Evolutionary conservation across 208 protist species (phyloP), one percentile per base, ranked within the genome.

Genomic region (Acanthamoeba rhysodes): DNA sequence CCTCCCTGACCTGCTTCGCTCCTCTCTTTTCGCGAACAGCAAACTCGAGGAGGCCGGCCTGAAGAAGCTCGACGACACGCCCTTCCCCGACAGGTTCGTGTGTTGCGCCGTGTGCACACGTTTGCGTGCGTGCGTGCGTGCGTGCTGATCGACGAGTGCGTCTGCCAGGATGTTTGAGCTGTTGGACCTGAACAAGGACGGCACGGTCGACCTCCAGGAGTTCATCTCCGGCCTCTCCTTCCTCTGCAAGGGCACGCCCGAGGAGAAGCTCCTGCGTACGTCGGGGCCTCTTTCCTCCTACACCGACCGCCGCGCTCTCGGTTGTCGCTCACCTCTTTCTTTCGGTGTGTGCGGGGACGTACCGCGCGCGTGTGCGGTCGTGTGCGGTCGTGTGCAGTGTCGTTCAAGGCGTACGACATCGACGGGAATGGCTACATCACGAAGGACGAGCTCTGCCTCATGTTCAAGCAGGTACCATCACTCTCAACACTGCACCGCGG

Each of bases 401-500:
- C 99, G 45, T 99, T 99, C 90, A 98, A 98, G 84, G 97, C 98
- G 7, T 99, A 99, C 96, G 98, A 99, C 95, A 96, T 97, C 32
- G 98, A 99, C 96, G 97, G 97, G 37, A 98, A 99, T 90, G 98
- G 98, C 34, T 98, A 97, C 95, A 96, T 99, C 64, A 98, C 98
- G 27, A 95, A 98, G 48, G 87, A 96, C 41, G 98, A 99, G 70
- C 97, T 99, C 64, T 96, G 97, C 64, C 87, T 94, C 48, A 97
- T 97, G 95, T 97, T 97, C 82, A 90, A 90, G 7, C 82, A 90
- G 32, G 66, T 74, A 29, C 5, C 32, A 74, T 16, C 1, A 29
- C 66, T n/a, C 66, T 10, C 1, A 12, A 12, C 10, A 32, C 10
- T 74, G 37, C 37, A 4, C n/a, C 37, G 37, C 37, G 37, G 10